These are phyloP conservation scores for Melanomma pulvis-pyrius DNA, from an alignment of 495 filamentous ascomycete species.

Conservation along the genomic window DNA sequence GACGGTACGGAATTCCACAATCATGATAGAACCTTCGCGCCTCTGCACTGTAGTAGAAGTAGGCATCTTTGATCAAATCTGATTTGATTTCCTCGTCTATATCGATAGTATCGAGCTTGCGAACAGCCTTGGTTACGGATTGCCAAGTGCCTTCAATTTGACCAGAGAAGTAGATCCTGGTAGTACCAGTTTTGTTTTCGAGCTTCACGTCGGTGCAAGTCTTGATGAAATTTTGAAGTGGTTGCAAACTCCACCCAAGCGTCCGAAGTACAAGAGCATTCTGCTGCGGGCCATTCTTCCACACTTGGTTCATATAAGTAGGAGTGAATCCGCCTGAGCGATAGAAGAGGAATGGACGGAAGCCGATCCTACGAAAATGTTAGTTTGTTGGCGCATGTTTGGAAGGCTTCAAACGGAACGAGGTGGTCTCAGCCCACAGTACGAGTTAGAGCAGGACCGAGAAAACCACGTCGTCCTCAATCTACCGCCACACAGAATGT, in stretches of 20 bases:
- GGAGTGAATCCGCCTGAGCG: too few species aligned
- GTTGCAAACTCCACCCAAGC: conserved; percentile 17
- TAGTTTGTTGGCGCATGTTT: too few species aligned
- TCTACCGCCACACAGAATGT: too few species aligned
- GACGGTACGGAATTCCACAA: conserved; percentile 38
- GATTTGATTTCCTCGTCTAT: conserved; percentile 20
- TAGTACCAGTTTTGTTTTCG: background rate
- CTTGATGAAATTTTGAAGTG: conserved; percentile 22
- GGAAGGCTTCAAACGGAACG: too few species aligned
- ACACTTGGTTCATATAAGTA: too few species aligned
- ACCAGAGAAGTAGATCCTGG: conserved; percentile 15
- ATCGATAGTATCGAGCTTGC: conserved; percentile 28
- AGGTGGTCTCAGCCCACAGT: too few species aligned
- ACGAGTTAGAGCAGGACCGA: too few species aligned
- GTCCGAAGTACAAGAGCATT: conserved; percentile 1
- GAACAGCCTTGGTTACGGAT: conserved; percentile 10
- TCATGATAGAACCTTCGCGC: background rate
- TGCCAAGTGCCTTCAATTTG: background rate
- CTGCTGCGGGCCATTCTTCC: background rate
- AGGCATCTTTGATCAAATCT: conserved; percentile 10
- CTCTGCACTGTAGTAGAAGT: conserved; percentile 11
- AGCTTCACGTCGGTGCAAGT: conserved; percentile 17
- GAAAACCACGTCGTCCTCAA: too few species aligned
- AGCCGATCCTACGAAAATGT: too few species aligned
- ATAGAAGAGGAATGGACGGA: conserved; percentile 21